These are phyloP conservation scores for Amauroascus verrucosus DNA, from an alignment of 2,329 filamentous ascomycete genomes.

Conservation along the genomic window DNA sequence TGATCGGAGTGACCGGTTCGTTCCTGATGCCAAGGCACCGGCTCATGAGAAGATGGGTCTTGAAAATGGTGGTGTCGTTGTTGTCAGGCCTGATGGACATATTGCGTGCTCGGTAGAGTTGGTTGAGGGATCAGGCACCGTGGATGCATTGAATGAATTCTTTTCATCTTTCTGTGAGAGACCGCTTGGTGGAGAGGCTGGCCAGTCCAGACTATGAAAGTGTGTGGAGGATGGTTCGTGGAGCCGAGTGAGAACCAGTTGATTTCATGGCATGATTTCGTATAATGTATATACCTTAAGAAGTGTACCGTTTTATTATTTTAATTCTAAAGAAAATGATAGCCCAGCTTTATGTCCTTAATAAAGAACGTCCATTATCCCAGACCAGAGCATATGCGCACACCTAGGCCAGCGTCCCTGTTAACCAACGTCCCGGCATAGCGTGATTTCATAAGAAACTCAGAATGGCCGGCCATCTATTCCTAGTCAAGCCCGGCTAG, in stretches of 20 bases:
- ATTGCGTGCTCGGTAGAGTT: slow-evolving; percentile 66
- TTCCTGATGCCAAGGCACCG: slow-evolving; percentile 58
- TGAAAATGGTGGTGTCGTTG: slow-evolving; percentile 66
- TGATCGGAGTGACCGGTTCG: slow-evolving; percentile 62
- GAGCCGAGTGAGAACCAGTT: neutral
- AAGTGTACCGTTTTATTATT: neutral
- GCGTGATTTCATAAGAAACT: too few species aligned
- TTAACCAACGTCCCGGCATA: too few species aligned
- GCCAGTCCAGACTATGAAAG: slow-evolving; percentile 2
- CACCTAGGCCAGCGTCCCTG: too few species aligned
- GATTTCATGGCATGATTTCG: neutral
- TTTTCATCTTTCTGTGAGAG: slow-evolving; percentile 65
- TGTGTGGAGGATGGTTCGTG: too few species aligned
- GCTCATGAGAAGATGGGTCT: slow-evolving; percentile 84
- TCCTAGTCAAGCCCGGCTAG: too few species aligned
- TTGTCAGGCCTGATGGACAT: slow-evolving; percentile 80
- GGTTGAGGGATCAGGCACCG: slow-evolving; percentile 65
- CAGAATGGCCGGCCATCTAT: too few species aligned
- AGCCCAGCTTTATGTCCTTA: neutral
- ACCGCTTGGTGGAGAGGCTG: slow-evolving; percentile 15
- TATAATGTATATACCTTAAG: neutral
- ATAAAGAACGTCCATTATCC: too few species aligned
- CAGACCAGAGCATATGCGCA: too few species aligned
- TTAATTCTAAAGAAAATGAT: neutral
- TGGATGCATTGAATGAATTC: slow-evolving; percentile 72